phyloP scores from a whole-genome alignment of 805 yeast species.

The Yarrowia hollandica region DNA sequence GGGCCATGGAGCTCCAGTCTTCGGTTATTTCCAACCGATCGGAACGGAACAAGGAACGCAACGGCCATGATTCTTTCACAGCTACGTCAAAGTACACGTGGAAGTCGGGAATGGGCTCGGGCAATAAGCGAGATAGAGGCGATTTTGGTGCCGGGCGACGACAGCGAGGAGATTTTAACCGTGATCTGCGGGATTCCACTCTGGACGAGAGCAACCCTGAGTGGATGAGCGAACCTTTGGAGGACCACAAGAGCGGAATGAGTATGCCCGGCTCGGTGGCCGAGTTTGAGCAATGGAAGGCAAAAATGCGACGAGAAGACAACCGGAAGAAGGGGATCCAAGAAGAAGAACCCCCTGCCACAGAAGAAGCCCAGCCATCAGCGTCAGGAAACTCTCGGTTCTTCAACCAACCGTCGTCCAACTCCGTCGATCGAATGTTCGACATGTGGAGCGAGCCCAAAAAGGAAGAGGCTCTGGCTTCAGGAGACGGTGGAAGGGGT shows the following conservation, averaged over 20 bases:
- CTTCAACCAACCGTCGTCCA: constrained; percentile 10
- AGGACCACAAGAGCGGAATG: constrained; percentile 16
- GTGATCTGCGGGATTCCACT: constrained; percentile 10
- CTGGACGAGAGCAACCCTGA: constrained; percentile 23
- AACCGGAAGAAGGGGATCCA: constrained; percentile 14
- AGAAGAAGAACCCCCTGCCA: constrained; percentile 1
- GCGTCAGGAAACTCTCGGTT: constrained; percentile 11
- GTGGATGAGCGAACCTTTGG: constrained; percentile 25
- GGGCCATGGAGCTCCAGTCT: constrained; percentile 25
- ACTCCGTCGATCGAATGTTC: constrained; percentile 80
- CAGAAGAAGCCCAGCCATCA: background rate
- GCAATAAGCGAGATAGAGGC: constrained; percentile 14
- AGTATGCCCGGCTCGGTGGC: constrained; percentile 31
- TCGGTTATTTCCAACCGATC: constrained; percentile 13
- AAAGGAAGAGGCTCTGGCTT: constrained; percentile 48
- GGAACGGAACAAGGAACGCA: constrained; percentile 5
- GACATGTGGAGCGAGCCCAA: constrained; percentile 94
- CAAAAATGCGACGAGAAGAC: constrained; percentile 21
- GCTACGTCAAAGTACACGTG: constrained; percentile 24
- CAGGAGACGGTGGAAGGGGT: background rate
- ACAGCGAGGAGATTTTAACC: constrained; percentile 21
- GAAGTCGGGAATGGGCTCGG: constrained; percentile 12
- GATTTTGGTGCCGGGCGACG: constrained; percentile 17
- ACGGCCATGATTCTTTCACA: constrained; percentile 17
- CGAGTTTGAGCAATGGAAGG: constrained; percentile 38